Percentiles rank a stretch among this genome's conserved stretches.
Evolutionary conservation across 176 grass and related monocot species (phyloP).

Genomic region (Zea mays): Zm-B73-REFERENCE-NAM-5.0 NC_050096.1:216445001-216445500

Average conservation of each 20-base stretch:
- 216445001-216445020: constrained; percentile 83
- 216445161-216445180: constrained; percentile 10
- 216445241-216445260: constrained; percentile 1
- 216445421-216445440: background rate
- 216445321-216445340: constrained; percentile 10
- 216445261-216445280: constrained; percentile 25
- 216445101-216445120: constrained; percentile 89
- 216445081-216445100: constrained; percentile 88
- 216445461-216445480: constrained; percentile 19
- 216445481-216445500: background rate
- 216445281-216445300: background rate
- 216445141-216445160: constrained; percentile 17
- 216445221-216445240: constrained; percentile 25
- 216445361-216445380: constrained; percentile 21
- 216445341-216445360: constrained; percentile 8
- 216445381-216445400: constrained; percentile 23
- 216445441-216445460: constrained; percentile 2
- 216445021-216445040: constrained; percentile 99
- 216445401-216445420: background rate
- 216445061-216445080: constrained; percentile 95
- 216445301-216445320: constrained; percentile 1
- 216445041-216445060: constrained; percentile 98
- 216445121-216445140: constrained; percentile 76
- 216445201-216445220: background rate
- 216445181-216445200: background rate